Conservation (phyloP, 495 filamentous ascomycete genomes). For the Neurospora pannonica region DNA sequence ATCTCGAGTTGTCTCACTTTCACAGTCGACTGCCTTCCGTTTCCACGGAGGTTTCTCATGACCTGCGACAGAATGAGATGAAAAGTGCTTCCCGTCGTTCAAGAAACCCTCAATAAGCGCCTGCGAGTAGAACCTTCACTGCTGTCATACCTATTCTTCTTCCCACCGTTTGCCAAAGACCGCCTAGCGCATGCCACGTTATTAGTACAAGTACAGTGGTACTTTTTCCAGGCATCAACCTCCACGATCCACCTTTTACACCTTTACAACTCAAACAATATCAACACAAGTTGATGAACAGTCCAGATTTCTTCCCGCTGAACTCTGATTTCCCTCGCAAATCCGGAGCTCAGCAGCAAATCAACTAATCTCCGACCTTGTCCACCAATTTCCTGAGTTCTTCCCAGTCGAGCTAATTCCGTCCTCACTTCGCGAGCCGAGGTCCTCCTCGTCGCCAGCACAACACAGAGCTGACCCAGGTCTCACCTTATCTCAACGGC, state of each 20-base stretch:
- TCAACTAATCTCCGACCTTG: not conserved
- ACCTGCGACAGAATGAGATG: not conserved
- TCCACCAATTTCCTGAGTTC: not conserved
- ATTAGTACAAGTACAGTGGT: not conserved
- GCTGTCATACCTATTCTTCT: not conserved
- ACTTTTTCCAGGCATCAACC: not conserved
- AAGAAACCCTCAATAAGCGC: too few species aligned
- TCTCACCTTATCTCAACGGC: not conserved
- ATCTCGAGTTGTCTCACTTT: constrained; percentile 4
- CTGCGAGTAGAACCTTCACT: too few species aligned
- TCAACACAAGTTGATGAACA: not conserved
- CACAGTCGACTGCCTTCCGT: constrained; percentile 23
- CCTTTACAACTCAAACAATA: not conserved
- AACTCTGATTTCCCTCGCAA: not conserved
- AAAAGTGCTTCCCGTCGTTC: not conserved
- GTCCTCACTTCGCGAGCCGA: not conserved
- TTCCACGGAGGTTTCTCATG: too few species aligned
- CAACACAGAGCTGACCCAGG: not conserved
- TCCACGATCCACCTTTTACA: not conserved
- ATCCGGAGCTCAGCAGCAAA: not conserved
- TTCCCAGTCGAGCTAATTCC: not conserved
- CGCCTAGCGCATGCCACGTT: not conserved
- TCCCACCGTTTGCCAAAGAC: not conserved
- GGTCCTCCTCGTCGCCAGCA: not conserved
- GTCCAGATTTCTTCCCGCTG: not conserved